A percentile compares a stretch with the other conserved stretches of the same genome.
These are phyloP conservation scores for Talaromyces sp. DNA, from an alignment of 2,329 filamentous ascomycete species.

Conservation along the genomic window DNA sequence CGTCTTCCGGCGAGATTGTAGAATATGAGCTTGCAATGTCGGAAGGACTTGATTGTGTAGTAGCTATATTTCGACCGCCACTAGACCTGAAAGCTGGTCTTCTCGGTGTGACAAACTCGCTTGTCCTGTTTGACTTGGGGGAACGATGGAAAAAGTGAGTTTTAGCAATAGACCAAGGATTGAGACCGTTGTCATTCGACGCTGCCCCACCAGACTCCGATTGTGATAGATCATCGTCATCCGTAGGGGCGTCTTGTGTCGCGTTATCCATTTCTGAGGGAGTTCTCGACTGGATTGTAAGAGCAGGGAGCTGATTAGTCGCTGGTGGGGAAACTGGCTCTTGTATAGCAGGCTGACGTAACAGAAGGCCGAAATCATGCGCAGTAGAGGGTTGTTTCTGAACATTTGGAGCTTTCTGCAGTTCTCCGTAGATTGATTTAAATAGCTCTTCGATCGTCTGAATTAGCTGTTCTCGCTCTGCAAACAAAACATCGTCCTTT, in stretches of 20 bases:
- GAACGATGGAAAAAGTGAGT: conserved; percentile 24
- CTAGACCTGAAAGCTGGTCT: background rate
- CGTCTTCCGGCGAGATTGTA: conserved; percentile 18
- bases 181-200: conserved; percentile 22
- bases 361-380: conserved; percentile 23
- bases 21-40: conserved; percentile 17
- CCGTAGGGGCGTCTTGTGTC: background rate
- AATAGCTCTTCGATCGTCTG: conserved; percentile 46
- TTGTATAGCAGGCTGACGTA: conserved; percentile 21
- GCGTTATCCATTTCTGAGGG: too few species aligned
- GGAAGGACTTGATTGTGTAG: conserved; percentile 4
- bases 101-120: conserved; percentile 22
- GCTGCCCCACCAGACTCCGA: background rate
- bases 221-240: background rate
- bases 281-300: background rate
- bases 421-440: conserved; percentile 33
- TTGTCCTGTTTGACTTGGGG: conserved; percentile 10
- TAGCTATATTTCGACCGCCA: background rate
- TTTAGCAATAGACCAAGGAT: conserved; percentile 38
- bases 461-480: conserved; percentile 45
- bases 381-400: background rate
- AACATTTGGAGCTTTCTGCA: conserved; percentile 13
- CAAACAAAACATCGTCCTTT: conserved; percentile 61
- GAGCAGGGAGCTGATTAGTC: background rate
- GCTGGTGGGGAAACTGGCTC: conserved; percentile 8